Percentiles rank a stretch among this genome's conserved stretches.
Conservation (phyloP, 2,329 filamentous ascomycete species). For the Trichoderma sp. region DNA sequence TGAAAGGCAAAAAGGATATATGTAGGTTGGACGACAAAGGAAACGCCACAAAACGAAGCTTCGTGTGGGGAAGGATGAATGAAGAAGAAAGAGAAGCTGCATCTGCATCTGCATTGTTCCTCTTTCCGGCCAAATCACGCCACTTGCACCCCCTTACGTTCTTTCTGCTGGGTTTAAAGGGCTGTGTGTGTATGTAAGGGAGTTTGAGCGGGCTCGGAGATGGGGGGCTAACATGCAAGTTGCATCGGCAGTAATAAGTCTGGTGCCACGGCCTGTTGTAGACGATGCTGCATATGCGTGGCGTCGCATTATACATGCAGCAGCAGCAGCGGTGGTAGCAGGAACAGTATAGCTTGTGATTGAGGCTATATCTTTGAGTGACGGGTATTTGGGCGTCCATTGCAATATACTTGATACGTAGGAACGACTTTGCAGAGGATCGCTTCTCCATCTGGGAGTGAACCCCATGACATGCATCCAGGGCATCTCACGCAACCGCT, state of each 20-base stretch:
- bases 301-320: conserved; percentile 2
- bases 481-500: neutral
- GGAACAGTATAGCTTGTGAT: neutral
- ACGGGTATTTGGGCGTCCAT: neutral
- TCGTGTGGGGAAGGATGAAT: neutral
- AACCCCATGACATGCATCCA: conserved; percentile 3
- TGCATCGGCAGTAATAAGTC: neutral
- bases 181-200: neutral
- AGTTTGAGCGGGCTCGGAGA: neutral
- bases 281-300: conserved; percentile 18
- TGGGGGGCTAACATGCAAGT: neutral
- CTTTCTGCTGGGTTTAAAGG: neutral
- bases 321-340: no score
- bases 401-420: neutral
- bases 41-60: neutral
- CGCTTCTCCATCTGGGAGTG: neutral
- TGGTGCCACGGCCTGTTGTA: neutral
- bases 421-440: neutral
- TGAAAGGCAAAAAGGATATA: conserved; percentile 14
- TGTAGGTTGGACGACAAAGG: neutral
- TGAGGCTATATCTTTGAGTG: no score
- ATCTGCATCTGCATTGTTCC: no score
- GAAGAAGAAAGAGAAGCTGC: neutral
- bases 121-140: neutral
- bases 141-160: neutral